Evolutionary conservation across 1,284 basidiomycete genomes (phyloP), one percentile per base, ranked within the genome.

Genomic region (Vanrija humicola): DNA sequence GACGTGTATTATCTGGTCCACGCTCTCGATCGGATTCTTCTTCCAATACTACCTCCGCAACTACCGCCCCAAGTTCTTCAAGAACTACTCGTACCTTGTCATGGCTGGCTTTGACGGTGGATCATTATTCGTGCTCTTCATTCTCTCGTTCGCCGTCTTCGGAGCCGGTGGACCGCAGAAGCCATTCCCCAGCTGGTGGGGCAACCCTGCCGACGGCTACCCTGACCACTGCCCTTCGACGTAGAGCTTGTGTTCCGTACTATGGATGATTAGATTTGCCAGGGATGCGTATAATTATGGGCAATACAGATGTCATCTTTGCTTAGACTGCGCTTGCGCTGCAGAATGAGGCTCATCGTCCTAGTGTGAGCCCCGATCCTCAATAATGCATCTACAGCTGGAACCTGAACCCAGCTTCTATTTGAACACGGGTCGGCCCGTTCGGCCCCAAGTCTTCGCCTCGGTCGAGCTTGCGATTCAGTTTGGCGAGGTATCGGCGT

Each of bases 41-140:
- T 58, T 61, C 16, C 66, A 69, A 51, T 64, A 34, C 1, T 65
- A 57, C 26, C 40, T 68, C 4, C 50, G 64, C 42, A 64, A 54
- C 15, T 60, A 61, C 26, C 38, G 39, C 23, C 64, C 64, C 3
- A 34, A 38, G n/a, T 53, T 61, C 26, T 65, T 56, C 59, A 59
- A 54, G 38, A 34, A 60, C 14, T 65, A 64, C 53, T 48, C 50
- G 16, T 66, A 59, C 50, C 54, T 66, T 34, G 46, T 59, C 28
- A 55, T 60, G 2, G 72, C 68, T 1, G 77, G 71, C 9, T 67
- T 77, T 19, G 77, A 78, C 49, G 77, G 75, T 16, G 77, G 72
- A 4, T 70, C 68, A 12, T 61, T 74, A 15, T 60, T 75, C 18
- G 75, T 77, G 70, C 66, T 77, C 19, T 78, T 79, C 55, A 72